Conservation (phyloP, 2,329 filamentous ascomycete species). For the Xylariaceae sp. region DNA sequence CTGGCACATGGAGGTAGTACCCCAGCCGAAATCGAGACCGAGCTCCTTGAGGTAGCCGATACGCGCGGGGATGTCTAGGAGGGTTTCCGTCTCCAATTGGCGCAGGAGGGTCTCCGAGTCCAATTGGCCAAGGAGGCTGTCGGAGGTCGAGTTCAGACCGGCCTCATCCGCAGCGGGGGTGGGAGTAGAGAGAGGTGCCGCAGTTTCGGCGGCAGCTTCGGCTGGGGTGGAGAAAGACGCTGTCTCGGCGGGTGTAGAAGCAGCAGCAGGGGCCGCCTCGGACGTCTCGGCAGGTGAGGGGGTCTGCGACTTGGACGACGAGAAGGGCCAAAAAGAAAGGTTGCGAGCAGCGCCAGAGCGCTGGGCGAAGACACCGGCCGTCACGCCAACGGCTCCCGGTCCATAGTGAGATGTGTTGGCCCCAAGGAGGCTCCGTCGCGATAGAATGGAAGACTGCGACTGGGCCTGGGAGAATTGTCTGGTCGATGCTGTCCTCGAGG, state of each 20-base stretch:
- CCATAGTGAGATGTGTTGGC: constrained; percentile 13
- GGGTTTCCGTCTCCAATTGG: constrained; percentile 17
- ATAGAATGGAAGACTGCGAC: constrained; percentile 20
- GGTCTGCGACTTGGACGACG: constrained; percentile 23
- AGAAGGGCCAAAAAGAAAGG: constrained; percentile 32
- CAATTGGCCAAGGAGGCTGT: constrained; percentile 10
- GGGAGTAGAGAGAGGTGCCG: constrained; percentile 3
- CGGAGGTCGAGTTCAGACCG: constrained; percentile 23
- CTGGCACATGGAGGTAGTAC: constrained; percentile 68
- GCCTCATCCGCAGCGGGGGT: constrained; percentile 10
- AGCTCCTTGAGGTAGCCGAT: constrained; percentile 79
- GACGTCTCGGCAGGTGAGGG: constrained; percentile 15
- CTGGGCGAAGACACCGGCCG: constrained; percentile 27
- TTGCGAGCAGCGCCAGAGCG: constrained; percentile 29
- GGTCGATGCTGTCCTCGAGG: constrained; percentile 16
- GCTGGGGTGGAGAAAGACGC: constrained; percentile 9
- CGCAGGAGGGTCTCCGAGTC: neutral
- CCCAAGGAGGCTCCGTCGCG: constrained; percentile 21
- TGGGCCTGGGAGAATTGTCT: constrained; percentile 26
- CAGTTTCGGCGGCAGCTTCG: constrained; percentile 8
- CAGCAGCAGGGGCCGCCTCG: constrained; percentile 1
- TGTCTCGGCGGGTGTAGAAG: constrained; percentile 15
- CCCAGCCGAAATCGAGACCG: constrained; percentile 83
- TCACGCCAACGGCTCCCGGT: constrained; percentile 14
- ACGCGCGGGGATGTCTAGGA: constrained; percentile 61